Conservation (phyloP, 2,329 filamentous ascomycete genomes). For the Fusarium foetens region DNA sequence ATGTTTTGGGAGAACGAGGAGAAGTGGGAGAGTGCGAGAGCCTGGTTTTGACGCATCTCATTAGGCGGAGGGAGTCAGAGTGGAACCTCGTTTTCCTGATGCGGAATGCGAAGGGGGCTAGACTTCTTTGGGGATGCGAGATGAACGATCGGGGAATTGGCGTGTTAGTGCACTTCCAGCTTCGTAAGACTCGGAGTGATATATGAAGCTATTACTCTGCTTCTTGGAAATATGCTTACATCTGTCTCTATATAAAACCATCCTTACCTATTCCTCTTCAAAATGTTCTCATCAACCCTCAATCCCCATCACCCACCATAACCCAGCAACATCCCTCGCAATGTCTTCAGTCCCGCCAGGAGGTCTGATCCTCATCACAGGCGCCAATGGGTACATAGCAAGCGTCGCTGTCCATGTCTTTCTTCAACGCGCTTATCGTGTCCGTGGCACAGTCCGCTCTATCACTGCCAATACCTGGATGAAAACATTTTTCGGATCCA, state of each 20-base stretch:
- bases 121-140: background rate
- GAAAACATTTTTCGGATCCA: background rate
- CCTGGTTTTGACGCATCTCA: background rate
- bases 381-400: background rate
- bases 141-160: background rate
- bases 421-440: background rate
- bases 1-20: background rate
- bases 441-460: background rate
- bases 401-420: background rate
- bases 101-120: background rate
- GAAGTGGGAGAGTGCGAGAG: background rate
- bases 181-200: background rate
- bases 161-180: background rate
- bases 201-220: background rate
- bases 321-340: background rate
- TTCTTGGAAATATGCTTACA: background rate
- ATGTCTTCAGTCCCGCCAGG: accelerated
- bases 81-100: background rate
- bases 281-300: too few species aligned
- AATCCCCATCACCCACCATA: accelerated
- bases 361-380: background rate
- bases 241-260: background rate
- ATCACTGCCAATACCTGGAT: background rate
- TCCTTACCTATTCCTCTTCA: too few species aligned
- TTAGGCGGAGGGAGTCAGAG: background rate